Percentiles rank a stretch among this genome's conserved stretches.
phyloP scores from a whole-genome alignment of 2,329 filamentous ascomycete species.

The Phialophora chinensis region DNA sequence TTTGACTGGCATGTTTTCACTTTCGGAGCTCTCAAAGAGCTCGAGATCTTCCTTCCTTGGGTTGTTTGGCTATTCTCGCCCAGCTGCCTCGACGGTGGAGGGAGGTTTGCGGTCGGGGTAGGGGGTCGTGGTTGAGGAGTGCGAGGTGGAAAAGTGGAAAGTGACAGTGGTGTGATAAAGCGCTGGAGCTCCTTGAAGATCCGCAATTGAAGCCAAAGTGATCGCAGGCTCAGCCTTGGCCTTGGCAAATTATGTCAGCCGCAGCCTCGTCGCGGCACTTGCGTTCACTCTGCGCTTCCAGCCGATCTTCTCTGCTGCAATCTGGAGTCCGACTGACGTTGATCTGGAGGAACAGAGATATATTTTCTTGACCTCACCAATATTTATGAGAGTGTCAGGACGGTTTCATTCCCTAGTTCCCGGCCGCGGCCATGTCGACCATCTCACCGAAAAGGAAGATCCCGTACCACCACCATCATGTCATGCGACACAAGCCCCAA shows the following conservation, averaged over 20 bases:
- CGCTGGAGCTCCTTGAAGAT: conserved; percentile 31
- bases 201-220: conserved; percentile 18
- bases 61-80: not conserved
- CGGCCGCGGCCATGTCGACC: conserved; percentile 22
- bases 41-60: conserved; percentile 26
- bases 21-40: conserved; percentile 33
- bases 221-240: conserved; percentile 1
- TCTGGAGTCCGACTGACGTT: not conserved
- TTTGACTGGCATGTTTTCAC: conserved; percentile 51
- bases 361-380: not conserved
- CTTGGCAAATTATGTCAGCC: conserved; percentile 17
- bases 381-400: not conserved
- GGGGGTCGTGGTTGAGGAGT: not conserved
- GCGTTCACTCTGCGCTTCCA: not conserved
- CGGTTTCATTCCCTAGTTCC: not conserved
- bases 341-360: not conserved
- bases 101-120: not conserved
- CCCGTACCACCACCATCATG: conserved; percentile 52
- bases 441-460: conserved; percentile 39
- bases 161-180: conserved; percentile 19
- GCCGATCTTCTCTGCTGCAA: not conserved
- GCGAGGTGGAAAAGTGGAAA: conserved; percentile 3
- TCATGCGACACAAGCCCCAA: conserved; percentile 46
- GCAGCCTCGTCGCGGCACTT: conserved; percentile 17
- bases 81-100: not conserved